Evolutionary conservation across 768 basidiomycete genomes (phyloP).

Genomic region (Termitomyces sp.): DNA sequence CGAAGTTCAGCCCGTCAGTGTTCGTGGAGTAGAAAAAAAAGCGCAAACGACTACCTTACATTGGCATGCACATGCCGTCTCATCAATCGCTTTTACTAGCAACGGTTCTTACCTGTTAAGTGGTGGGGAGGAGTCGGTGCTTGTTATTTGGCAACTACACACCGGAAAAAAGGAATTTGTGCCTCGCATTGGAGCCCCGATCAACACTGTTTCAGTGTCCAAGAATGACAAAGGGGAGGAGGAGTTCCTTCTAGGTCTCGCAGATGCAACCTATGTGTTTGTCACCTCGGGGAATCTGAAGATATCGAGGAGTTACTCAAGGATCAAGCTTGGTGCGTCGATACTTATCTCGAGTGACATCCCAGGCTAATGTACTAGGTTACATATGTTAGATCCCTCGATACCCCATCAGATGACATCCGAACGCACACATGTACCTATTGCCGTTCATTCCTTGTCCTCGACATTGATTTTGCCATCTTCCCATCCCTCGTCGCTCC

Average conservation of each 20-base stretch:
- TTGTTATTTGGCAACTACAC: conserved; percentile 97
- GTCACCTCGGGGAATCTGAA: conserved; percentile 71
- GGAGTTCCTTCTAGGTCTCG: conserved; percentile 82
- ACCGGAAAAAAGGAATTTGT: conserved; percentile 89
- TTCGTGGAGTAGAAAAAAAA: conserved; percentile 68
- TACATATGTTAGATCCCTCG: conserved; percentile 29
- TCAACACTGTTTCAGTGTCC: conserved; percentile 65
- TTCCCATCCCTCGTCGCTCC: conserved; percentile 93
- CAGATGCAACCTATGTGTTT: conserved; percentile 79
- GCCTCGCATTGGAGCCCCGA: conserved; percentile 87
- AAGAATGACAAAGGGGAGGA: conserved; percentile 59
- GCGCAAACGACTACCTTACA: conserved; percentile 86
- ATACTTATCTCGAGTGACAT: not conserved
- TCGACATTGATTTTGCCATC: conserved; percentile 85
- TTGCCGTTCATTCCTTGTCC: conserved; percentile 73
- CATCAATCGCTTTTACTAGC: conserved; percentile 79
- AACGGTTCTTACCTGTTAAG: conserved; percentile 93
- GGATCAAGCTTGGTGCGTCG: conserved; percentile 71
- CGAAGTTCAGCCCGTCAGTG: conserved; percentile 48
- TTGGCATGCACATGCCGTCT: conserved; percentile 96
- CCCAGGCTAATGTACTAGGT: not conserved
- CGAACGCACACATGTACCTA: conserved; percentile 49
- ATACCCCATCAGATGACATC: conserved; percentile 34
- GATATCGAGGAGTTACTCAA: conserved; percentile 68
- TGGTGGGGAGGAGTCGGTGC: conserved; percentile 92